Evolutionary conservation across 176 grass and related monocot genomes (phyloP), one percentile per base, ranked within the genome.

Genomic region (Triticum urartu): DNA sequence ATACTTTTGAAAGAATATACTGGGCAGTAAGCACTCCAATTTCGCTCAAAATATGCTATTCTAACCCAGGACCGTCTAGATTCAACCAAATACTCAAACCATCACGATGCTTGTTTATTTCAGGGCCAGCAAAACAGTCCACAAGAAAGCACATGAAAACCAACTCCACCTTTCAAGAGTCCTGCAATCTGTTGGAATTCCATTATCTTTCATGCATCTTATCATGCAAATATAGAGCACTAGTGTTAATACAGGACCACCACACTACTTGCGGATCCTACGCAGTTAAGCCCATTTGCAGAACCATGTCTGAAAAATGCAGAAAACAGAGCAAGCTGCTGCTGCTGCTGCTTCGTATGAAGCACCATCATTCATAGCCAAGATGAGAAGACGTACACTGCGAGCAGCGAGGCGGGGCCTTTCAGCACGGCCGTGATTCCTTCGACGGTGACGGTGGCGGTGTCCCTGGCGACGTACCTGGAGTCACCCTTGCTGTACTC

Each of bases 401-500:
- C 90, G 86, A 98, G 93, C 76, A 98, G 77, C 3, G 85, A 90
- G 33, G 93, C 93, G 69, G 93, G 95, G 68, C 95, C 95, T 87
- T 98, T 88, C 68, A 98, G 63, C 24, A 87, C 89, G 78, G 84
- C 89, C 0, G 93, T 98, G 73, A 98, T 98, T 42, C 91, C 93
- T 86, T 98, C 93, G 61, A 95, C 84, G 0, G 85, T 86, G 38
- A 98, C 88, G 83, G 94, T 90, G 75, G 85, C 89, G 3, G 95
- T 1, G 79, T 98, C 95, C 81, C 95, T 93, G 56, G 79, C 88
- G 12, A 85, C 95, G 80, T 98, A 98, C 89, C 95, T 95, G 21
- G 93, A 98, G 83, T 98, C 95, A 26, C 95, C 93, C 79, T 95
- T 98, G 88, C 91, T 95, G 56, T 98, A 98, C 83, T 98, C 91